Evolutionary conservation across 1,139 yeast species (phyloP), one percentile per base, ranked within the genome.

Genomic region (Tardiomyces depauwii): DNA sequence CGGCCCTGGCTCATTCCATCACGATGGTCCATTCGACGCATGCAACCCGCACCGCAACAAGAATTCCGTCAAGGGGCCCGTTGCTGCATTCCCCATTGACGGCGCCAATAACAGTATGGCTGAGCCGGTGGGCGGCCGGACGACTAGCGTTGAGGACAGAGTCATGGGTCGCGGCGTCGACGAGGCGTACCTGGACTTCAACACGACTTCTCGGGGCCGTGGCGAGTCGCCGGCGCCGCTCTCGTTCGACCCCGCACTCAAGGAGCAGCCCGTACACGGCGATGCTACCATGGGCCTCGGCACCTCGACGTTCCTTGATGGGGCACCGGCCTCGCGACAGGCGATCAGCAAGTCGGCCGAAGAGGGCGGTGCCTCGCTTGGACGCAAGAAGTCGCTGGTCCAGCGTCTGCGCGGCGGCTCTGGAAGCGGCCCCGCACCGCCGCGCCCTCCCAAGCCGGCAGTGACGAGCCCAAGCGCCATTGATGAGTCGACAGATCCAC

Each of bases 11-110:
- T 86, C 91, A 1, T 91, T 91, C 73, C 98, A 91, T 65, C 98
- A 91, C 64, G 98, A 91, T 65, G 98, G 98, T 13, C 98, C 98
- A 16, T 91, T 91, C 64, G 98, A 91, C 64, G 98, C 98, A 2
- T 89, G 97, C 65, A 84, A 94, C 5, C 97, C 98, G 6, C 95
- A 86, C 64, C 80, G 97, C 63, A 91, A 91, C 67, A 85, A 84
- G 66, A 77, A 83, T 61, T 70, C 69, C 27, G 36, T 30, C 40
- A 82, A 79, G 61, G 95, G 96, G 0, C 98, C 98, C 2, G 96
- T 91, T 23, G 73, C 80, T 70, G 98, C 98, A 0, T 91, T 88
- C 73, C 96, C 96, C 2, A 83, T 76, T 5, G 95, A 89, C 66
- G 96, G 97, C 0, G 96, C 97, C 50, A 91, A 89, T 65, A 86